Evolutionary conservation across 1,284 basidiomycete genomes (phyloP), one percentile per base, ranked within the genome.

Genomic region (Leccinum ponderosum): DNA sequence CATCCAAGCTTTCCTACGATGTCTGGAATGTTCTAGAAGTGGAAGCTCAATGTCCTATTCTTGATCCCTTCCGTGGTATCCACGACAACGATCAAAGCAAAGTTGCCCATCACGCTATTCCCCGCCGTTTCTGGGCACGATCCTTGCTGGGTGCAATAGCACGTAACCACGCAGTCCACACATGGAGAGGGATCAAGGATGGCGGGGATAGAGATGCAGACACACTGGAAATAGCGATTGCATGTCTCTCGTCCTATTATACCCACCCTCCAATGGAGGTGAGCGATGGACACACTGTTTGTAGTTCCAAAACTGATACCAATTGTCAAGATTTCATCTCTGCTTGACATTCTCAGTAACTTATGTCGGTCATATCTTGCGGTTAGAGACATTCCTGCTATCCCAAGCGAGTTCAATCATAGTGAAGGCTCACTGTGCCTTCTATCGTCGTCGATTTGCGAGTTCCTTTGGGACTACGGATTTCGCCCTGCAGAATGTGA

Each of bases 181-280:
- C 75, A 33, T 86, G 84, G 84, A 64, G 65, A 9, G 64, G 61
- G 17, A 66, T 82, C 12, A 60, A 65, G 29, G 53, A 61, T 14
- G 25, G 33, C 6, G 60, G 59, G 17, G 62, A 61, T 6, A 54
- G 61, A 4, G 57, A 69, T 14, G 59, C 60, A 17, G 64, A 76
- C 1, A 73, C 78, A 2, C 82, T 86, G 57, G 84, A 85, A 60
- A 75, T 78, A 29, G 78, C 80, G 6, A 77, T 86, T 57, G 76
- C 78, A 20, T 78, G 77, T 2, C 66, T 87, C n/a, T 87, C 86
- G 5, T 80, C 81, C 7, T 87, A 87, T 69, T 83, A 81, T 67
- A 81, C 81, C 35, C 70, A 77, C 42, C 77, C 81, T 1, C 76
- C 78, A 1, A 69, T 73, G 42, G 73, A 80, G 70, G 86, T 83